Conservation (phyloP, 2,329 filamentous ascomycete genomes). For the Ciborinia camelliae region DNA sequence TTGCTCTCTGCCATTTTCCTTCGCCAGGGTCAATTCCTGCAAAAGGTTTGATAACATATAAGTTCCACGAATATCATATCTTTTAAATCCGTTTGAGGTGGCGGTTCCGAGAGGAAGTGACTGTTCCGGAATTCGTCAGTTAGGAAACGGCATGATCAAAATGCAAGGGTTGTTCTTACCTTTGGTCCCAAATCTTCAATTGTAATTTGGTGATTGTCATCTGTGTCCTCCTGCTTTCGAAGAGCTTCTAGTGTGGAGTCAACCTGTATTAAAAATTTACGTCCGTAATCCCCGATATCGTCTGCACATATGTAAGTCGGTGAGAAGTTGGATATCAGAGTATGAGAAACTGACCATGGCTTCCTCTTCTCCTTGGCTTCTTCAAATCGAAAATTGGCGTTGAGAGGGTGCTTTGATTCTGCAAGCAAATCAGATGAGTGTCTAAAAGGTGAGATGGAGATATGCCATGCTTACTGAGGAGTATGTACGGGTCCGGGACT, state of each 20-base stretch:
- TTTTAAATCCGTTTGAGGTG: conserved; percentile 79
- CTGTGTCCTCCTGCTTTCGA: conserved; percentile 83
- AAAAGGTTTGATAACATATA: conserved; percentile 97
- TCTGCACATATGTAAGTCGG: conserved; percentile 50
- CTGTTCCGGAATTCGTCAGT: conserved; percentile 41
- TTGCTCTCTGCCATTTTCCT: conserved; percentile 84
- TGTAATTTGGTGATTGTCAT: conserved; percentile 94
- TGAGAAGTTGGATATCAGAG: neutral
- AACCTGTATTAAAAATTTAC: conserved; percentile 83
- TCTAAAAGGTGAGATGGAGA: neutral
- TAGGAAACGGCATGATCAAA: neutral
- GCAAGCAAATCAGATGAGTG: conserved; percentile 18
- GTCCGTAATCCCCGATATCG: conserved; percentile 64
- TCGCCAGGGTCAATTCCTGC: conserved; percentile 88
- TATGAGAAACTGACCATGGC: conserved; percentile 33
- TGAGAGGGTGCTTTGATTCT: conserved; percentile 29
- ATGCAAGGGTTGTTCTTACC: conserved; percentile 43
- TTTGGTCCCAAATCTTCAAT: conserved; percentile 95
- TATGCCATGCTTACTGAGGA: conserved; percentile 31
- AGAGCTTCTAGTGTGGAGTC: conserved; percentile 77
- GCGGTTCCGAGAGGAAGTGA: conserved; percentile 81
- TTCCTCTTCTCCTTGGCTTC: conserved; percentile 34
- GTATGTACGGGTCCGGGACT: conserved; percentile 35
- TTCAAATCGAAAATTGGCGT: conserved; percentile 25
- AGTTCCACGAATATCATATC: conserved; percentile 87